Evolutionary conservation across 1,139 yeast genomes (phyloP).

Genomic region (Saccharomyces hybrid): DNA sequence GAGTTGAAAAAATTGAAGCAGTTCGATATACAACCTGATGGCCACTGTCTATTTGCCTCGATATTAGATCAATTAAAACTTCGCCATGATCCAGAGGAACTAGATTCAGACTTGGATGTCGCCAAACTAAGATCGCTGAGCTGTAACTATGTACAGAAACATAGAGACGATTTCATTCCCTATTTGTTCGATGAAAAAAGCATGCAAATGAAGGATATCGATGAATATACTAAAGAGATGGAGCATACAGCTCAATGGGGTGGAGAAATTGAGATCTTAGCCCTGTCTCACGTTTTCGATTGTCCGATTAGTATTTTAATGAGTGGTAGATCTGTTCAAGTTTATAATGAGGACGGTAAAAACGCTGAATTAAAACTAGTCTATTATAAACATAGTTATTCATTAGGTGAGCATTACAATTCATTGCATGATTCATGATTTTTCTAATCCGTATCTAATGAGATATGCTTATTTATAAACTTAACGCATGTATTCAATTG

Average conservation of each 20-base stretch:
- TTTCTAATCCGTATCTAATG: background rate
- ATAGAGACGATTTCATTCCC: slow-evolving; percentile 70
- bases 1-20: slow-evolving; percentile 42
- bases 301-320: slow-evolving; percentile 70
- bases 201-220: slow-evolving; percentile 53
- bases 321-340: slow-evolving; percentile 61
- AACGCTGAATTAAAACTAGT: slow-evolving; percentile 58
- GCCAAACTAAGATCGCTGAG: slow-evolving; percentile 56
- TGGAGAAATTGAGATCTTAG: slow-evolving; percentile 84
- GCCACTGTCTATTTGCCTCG: slow-evolving; percentile 87
- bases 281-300: slow-evolving; percentile 58
- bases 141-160: slow-evolving; percentile 52
- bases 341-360: slow-evolving; percentile 47
- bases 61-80: slow-evolving; percentile 63
- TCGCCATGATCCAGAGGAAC: slow-evolving; percentile 36
- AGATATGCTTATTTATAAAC: slow-evolving; percentile 1
- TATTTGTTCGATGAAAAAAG: slow-evolving; percentile 74
- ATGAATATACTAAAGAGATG: slow-evolving; percentile 61
- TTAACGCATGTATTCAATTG: slow-evolving; percentile 1
- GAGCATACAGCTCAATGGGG: slow-evolving; percentile 88
- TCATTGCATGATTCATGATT: slow-evolving; percentile 50
- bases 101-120: slow-evolving; percentile 28
- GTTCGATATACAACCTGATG: slow-evolving; percentile 77
- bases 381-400: slow-evolving; percentile 76
- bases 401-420: slow-evolving; percentile 92